Evolutionary conservation across 1,284 basidiomycete genomes (phyloP).

Genomic region (Apiotrichum veenhuisii): DNA sequence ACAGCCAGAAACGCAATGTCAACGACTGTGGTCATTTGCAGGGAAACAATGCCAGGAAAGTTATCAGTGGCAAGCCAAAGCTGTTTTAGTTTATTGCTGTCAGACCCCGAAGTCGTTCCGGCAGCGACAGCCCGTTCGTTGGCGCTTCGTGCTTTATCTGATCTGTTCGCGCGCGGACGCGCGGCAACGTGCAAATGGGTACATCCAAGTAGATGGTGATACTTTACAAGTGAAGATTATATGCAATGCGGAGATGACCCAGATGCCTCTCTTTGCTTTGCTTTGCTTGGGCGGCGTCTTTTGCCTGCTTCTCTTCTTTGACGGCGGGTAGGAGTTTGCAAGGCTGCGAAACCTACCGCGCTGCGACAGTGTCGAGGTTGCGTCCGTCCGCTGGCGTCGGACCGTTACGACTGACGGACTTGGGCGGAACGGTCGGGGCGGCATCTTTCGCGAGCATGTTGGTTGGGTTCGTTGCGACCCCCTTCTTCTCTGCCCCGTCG

Average conservation of each 20-base stretch:
- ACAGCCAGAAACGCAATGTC: no score
- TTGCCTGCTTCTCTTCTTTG: neutral
- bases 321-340: neutral
- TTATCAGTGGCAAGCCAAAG: no score
- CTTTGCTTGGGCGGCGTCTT: neutral
- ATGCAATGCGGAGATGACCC: conserved; percentile 4
- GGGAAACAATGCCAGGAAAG: no score
- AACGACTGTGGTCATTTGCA: no score
- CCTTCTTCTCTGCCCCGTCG: neutral
- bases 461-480: neutral
- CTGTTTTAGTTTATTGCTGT: no score
- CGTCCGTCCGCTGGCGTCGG: neutral
- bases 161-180: no score
- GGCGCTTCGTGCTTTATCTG: no score
- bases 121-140: neutral
- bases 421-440: neutral
- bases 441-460: neutral
- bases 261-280: neutral
- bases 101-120: no score
- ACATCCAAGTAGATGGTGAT: conserved; percentile 3
- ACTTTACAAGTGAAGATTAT: conserved; percentile 6
- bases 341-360: neutral
- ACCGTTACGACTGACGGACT: neutral
- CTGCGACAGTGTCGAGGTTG: neutral
- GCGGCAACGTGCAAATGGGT: conserved; percentile 2